Base-by-base conservation (phyloP, 2,329 filamentous ascomycete species). In the Aspergillus sp. region DNA sequence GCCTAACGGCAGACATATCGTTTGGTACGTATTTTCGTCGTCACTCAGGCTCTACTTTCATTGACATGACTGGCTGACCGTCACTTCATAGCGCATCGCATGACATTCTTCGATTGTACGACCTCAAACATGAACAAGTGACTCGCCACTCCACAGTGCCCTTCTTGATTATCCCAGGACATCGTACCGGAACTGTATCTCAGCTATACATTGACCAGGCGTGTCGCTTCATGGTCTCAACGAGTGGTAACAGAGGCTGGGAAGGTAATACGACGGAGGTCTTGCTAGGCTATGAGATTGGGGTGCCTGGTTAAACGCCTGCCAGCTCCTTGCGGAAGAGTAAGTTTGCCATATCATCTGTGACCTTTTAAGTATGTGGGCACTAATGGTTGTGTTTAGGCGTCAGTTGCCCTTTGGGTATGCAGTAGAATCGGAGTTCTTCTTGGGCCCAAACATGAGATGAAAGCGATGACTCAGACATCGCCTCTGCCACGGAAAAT, bases 131-230 rank as follows among this genome's bases (percentile, higher is more conserved):
- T 54, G 84, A 86, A 32, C 82, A 84, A 23, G 78, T 83, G 1
- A 81, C 84, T 41, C 91, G 88, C 70, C 89, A 92, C 72, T 90
- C 91, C 0, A 88, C 89, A 0, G 92, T 96, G 0, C 95, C 95
- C 0, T 99, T 98, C 75, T 84, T 96, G n/a, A 97, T 99, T 66
- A 89, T 99, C 23, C 95, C 95, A 0, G 95, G 95, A 0, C 95
- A 90, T 71, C 82, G 92, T 15, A 93, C 93, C 0, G 94, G 94
- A 48, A 91, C 96, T 44, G 94, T 97, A 44, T 91, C 90, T 0
- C 88, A 90, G 62, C 79, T 98, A 8, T 95, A 94, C 70, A 83
- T 97, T 50, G 95, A 99, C 73, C 90, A 90, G 4, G 90, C 91
- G 0, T 94, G 91, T 73, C 84, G 88, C 17, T 98, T 93, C 72